Conservation (phyloP, 2,329 filamentous ascomycete genomes). For the Alternaria brassicicola region DNA sequence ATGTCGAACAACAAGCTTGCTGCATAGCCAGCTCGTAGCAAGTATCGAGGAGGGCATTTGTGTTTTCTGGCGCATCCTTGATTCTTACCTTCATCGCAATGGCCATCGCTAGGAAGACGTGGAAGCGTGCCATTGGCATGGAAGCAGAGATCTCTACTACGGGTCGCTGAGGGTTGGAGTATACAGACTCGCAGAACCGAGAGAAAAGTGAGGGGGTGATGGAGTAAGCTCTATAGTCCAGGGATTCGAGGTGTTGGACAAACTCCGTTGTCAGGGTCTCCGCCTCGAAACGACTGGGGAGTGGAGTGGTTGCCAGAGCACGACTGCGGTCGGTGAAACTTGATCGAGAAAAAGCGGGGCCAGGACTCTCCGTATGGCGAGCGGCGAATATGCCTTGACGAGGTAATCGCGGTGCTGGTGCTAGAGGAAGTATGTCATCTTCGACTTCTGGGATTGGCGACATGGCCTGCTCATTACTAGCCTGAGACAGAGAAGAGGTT, state of each 20-base stretch:
- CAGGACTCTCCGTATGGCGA: constrained; percentile 32
- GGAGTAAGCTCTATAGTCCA: constrained; percentile 35
- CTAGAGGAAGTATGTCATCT: constrained; percentile 35
- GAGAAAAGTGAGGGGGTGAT: constrained; percentile 33
- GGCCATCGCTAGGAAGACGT: constrained; percentile 47
- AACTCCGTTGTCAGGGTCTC: constrained; percentile 46
- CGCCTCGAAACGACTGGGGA: constrained; percentile 46
- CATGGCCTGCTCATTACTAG: constrained; percentile 39
- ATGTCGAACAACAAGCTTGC: constrained; percentile 35
- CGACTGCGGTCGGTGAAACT: constrained; percentile 42
- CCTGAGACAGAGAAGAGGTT: constrained; percentile 38
- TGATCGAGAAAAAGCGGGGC: constrained; percentile 34
- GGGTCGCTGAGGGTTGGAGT: constrained; percentile 35
- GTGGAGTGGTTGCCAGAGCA: constrained; percentile 37
- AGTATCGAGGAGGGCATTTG: constrained; percentile 42
- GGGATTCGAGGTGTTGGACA: constrained; percentile 34
- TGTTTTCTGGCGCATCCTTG: constrained; percentile 34
- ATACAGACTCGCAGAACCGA: constrained; percentile 42
- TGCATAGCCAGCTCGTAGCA: constrained; percentile 48
- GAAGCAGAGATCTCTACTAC: constrained; percentile 29
- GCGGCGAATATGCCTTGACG: constrained; percentile 42
- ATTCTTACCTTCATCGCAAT: constrained; percentile 46
- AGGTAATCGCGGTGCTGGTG: constrained; percentile 35
- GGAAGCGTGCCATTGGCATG: constrained; percentile 44
- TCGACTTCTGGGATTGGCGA: constrained; percentile 40